A percentile compares a stretch with the other conserved stretches of the same genome.
Conservation (phyloP, 1,139 yeast species). For the Magnusiomyces fungicola region DNA sequence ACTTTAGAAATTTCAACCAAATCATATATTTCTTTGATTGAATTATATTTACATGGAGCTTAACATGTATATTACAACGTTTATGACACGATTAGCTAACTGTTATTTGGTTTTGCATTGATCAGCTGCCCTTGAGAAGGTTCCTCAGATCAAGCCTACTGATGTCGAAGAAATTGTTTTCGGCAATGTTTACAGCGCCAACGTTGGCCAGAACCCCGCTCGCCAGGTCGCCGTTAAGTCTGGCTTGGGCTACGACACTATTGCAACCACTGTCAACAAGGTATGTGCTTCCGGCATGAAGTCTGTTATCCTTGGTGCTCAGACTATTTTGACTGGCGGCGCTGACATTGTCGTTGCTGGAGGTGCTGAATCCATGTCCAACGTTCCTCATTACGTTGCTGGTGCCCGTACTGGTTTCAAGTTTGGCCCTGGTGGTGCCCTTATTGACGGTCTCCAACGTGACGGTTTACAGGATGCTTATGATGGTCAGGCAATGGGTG, state of each 20-base stretch:
- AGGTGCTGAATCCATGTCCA: conserved; percentile 97
- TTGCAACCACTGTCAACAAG: conserved; percentile 88
- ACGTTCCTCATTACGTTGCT: conserved; percentile 89
- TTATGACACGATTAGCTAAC: no score
- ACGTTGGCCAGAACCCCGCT: conserved; percentile 96
- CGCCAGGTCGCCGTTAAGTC: conserved; percentile 93
- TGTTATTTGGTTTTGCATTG: no score
- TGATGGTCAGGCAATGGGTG: conserved; percentile 85
- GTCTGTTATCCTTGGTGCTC: conserved; percentile 84
- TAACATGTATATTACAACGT: no score
- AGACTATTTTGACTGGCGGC: conserved; percentile 76
- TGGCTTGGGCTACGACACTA: conserved; percentile 68
- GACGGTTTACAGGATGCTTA: conserved; percentile 93
- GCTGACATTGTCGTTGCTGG: conserved; percentile 95
- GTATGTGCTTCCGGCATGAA: conserved; percentile 98
- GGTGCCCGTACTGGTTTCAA: conserved; percentile 80
- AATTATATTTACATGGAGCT: no score
- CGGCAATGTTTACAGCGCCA: conserved; percentile 91
- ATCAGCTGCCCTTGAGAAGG: conserved; percentile 67
- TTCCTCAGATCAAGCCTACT: conserved; percentile 66
- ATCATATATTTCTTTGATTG: no score
- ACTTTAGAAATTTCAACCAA: no score
- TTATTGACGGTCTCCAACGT: conserved; percentile 82
- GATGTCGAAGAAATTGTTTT: conserved; percentile 85
- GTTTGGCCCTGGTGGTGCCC: conserved; percentile 61